Percentiles rank a stretch among this genome's conserved stretches.
phyloP scores from a whole-genome alignment of 305 asterid species.

The Caryopteris hybrid region DNA sequence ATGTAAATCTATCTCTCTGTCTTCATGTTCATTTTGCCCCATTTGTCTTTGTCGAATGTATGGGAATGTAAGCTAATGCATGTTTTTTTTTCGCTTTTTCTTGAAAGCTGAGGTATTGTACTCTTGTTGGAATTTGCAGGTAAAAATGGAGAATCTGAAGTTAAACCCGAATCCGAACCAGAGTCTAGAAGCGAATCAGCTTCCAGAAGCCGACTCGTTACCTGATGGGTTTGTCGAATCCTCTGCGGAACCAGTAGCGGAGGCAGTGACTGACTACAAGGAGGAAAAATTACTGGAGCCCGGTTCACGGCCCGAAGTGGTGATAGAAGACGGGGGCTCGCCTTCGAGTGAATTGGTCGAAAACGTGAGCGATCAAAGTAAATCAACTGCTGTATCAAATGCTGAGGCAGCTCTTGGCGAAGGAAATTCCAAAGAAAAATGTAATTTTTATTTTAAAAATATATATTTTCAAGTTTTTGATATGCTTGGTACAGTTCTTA shows the following conservation, averaged over 20 bases:
- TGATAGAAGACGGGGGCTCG: constrained; percentile 31
- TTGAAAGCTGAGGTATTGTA: constrained; percentile 1
- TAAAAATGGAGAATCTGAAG: constrained; percentile 30
- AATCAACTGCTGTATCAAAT: constrained; percentile 11
- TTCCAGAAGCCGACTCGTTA: constrained; percentile 83
- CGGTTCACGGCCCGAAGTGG: constrained; percentile 38
- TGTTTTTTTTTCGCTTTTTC: neutral
- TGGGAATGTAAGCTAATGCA: neutral
- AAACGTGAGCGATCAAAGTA: constrained; percentile 25
- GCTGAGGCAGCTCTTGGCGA: constrained; percentile 22
- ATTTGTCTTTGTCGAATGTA: neutral
- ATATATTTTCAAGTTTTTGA: neutral
- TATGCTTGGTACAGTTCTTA: constrained; percentile 1
- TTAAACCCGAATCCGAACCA: constrained; percentile 16
- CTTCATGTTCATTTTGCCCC: neutral
- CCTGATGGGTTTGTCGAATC: constrained; percentile 96
- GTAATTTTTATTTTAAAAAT: constrained; percentile 12
- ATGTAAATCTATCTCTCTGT: neutral
- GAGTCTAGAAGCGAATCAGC: constrained; percentile 52
- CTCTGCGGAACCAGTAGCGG: constrained; percentile 34
- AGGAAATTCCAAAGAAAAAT: constrained; percentile 21
- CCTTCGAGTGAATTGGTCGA: constrained; percentile 15
- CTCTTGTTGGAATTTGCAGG: constrained; percentile 25
- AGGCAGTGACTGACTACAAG: constrained; percentile 51
- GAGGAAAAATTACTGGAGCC: constrained; percentile 65